These are phyloP conservation scores for Aspergillus bombycis DNA, from an alignment of 2,329 filamentous ascomycete genomes.

Conservation along the genomic window DNA sequence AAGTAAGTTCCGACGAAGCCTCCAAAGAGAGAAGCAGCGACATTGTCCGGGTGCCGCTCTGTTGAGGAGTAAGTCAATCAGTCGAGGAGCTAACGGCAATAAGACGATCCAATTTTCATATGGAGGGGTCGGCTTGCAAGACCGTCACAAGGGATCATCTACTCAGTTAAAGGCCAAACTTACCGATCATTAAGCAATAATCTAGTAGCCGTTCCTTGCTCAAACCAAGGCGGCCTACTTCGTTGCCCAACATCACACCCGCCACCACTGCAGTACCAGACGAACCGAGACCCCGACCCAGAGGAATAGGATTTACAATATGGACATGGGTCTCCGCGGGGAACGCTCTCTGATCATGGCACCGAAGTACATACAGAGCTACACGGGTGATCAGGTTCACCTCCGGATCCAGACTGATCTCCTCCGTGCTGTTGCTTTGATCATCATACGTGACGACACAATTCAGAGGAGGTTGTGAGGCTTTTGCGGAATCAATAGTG, in stretches of 20 bases:
- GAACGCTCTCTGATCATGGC: constrained; percentile 83
- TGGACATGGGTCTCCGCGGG: constrained; percentile 86
- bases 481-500: constrained; percentile 65
- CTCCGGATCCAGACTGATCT: constrained; percentile 82
- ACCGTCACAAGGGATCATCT: neutral
- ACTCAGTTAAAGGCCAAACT: constrained; percentile 23
- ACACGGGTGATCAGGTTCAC: constrained; percentile 92
- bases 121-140: neutral
- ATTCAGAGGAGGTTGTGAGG: constrained; percentile 52
- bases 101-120: neutral
- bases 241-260: constrained; percentile 89
- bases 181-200: constrained; percentile 95
- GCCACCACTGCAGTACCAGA: constrained; percentile 95
- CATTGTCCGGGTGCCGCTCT: constrained; percentile 88
- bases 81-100: neutral
- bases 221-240: constrained; percentile 78
- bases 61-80: constrained; percentile 19
- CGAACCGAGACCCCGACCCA: constrained; percentile 90
- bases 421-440: constrained; percentile 67
- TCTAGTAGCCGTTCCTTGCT: constrained; percentile 84
- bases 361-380: constrained; percentile 90
- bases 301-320: constrained; percentile 92
- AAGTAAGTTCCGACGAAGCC: constrained; percentile 97
- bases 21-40: constrained; percentile 91
- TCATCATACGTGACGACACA: constrained; percentile 92